Conservation (phyloP, 345 rosid genomes). For the Laguncularia racemosa region DNA sequence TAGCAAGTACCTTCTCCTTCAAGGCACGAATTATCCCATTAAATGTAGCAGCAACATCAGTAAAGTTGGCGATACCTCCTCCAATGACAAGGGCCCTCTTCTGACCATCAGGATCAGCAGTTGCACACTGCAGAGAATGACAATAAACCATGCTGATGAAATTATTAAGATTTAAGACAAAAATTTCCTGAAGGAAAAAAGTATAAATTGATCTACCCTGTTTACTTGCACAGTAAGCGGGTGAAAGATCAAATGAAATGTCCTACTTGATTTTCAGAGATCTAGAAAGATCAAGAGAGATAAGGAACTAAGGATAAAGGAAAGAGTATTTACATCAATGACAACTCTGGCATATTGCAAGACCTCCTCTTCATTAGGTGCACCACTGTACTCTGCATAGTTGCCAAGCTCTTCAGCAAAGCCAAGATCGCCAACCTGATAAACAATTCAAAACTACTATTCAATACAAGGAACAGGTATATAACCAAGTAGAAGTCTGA, state of each 20-base stretch:
- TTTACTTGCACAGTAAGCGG: too few relatives aligned
- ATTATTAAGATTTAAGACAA: too few relatives aligned
- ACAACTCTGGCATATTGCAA: constrained; percentile 97
- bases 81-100: constrained; percentile 91
- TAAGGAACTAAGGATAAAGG: not conserved
- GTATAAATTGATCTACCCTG: too few relatives aligned
- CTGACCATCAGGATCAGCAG: constrained; percentile 79
- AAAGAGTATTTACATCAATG: constrained; percentile 48
- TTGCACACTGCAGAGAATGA: constrained; percentile 55
- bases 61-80: constrained; percentile 97
- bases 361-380: constrained; percentile 96
- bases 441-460: too few relatives aligned
- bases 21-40: constrained; percentile 87
- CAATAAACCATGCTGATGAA: too few relatives aligned
- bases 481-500: not conserved
- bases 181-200: too few relatives aligned
- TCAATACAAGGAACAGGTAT: constrained; percentile 3
- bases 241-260: too few relatives aligned
- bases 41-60: constrained; percentile 94
- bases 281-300: too few relatives aligned
- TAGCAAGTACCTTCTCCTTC: constrained; percentile 64
- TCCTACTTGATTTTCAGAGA: not conserved
- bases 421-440: constrained; percentile 94
- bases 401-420: constrained; percentile 85
- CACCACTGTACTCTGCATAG: constrained; percentile 96